A percentile compares a stretch with the other conserved stretches of the same genome.
phyloP scores from a whole-genome alignment of 169 alveolate species.

The Eimeria necatrix region DNA sequence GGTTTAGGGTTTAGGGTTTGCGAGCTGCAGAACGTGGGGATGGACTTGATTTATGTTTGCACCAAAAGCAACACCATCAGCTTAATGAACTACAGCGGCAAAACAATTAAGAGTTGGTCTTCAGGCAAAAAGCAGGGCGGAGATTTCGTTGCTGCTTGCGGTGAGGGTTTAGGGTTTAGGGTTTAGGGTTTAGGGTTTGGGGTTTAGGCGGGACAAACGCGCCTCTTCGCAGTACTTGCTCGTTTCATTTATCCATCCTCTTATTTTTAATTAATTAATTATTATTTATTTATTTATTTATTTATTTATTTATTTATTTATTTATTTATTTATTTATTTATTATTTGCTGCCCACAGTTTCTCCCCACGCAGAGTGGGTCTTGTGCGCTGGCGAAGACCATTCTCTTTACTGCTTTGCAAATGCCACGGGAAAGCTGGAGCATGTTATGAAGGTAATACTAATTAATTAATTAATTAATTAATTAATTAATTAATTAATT shows the following conservation, averaged over 20 bases:
- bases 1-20: not conserved
- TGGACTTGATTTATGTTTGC: constrained; percentile 62
- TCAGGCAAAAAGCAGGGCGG: constrained; percentile 78
- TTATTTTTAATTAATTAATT: too few relatives aligned
- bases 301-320: not conserved
- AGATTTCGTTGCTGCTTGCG: constrained; percentile 74
- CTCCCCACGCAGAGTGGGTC: constrained; percentile 81
- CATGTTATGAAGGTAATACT: constrained; percentile 76
- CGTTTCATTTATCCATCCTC: too few relatives aligned
- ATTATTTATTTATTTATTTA: not conserved
- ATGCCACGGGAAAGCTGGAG: constrained; percentile 77
- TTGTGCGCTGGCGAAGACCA: constrained; percentile 78
- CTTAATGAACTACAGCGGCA: constrained; percentile 76
- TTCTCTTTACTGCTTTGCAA: constrained; percentile 76
- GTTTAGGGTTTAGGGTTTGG: constrained; percentile 14
- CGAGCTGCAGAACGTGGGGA: not conserved
- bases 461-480: not conserved
- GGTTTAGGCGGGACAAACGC: too few relatives aligned
- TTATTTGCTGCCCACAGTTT: constrained; percentile 64
- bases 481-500: not conserved
- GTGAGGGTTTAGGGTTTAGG: constrained; percentile 61
- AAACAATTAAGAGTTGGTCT: constrained; percentile 70
- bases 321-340: not conserved
- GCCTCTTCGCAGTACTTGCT: too few relatives aligned
- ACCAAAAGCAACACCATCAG: constrained; percentile 58